These are phyloP conservation scores for Ramalina peruviana DNA, from an alignment of 495 filamentous ascomycete species.

Conservation along the genomic window DNA sequence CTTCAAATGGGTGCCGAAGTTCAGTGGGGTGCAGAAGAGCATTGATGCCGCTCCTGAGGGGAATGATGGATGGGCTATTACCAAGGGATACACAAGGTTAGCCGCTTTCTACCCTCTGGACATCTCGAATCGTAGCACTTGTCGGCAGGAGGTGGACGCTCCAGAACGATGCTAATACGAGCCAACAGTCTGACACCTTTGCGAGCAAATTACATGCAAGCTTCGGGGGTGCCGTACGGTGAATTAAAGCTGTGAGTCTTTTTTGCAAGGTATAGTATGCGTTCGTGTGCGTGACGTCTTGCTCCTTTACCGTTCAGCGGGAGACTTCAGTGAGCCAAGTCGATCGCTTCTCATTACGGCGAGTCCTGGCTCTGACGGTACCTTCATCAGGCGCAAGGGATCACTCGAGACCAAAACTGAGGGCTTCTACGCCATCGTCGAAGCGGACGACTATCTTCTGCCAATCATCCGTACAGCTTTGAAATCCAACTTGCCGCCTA, in stretches of 20 bases:
- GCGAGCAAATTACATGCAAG: constrained; percentile 84
- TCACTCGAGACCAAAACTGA: background rate
- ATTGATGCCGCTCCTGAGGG: constrained; percentile 69
- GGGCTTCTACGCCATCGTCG: constrained; percentile 58
- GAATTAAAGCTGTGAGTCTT: constrained; percentile 85
- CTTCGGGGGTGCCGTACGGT: constrained; percentile 41
- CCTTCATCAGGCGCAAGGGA: too few species aligned
- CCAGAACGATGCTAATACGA: constrained; percentile 9
- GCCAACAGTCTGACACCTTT: constrained; percentile 66
- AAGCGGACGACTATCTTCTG: constrained; percentile 75
- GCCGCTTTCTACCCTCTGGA: constrained; percentile 13
- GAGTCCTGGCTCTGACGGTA: too few species aligned
- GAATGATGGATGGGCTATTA: constrained; percentile 90
- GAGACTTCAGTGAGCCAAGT: too few species aligned
- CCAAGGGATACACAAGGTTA: constrained; percentile 78
- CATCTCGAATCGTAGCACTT: background rate
- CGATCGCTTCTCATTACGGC: too few species aligned
- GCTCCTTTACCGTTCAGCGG: too few species aligned
- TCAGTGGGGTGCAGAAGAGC: constrained; percentile 70
- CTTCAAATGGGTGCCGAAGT: constrained; percentile 87
- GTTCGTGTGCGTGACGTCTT: too few species aligned
- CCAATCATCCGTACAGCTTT: constrained; percentile 65
- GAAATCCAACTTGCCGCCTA: constrained; percentile 39
- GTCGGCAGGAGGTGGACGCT: too few species aligned
- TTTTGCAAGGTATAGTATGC: background rate